Conservation (phyloP, 345 rosid species). For the Gossypium longicalyx region DNA sequence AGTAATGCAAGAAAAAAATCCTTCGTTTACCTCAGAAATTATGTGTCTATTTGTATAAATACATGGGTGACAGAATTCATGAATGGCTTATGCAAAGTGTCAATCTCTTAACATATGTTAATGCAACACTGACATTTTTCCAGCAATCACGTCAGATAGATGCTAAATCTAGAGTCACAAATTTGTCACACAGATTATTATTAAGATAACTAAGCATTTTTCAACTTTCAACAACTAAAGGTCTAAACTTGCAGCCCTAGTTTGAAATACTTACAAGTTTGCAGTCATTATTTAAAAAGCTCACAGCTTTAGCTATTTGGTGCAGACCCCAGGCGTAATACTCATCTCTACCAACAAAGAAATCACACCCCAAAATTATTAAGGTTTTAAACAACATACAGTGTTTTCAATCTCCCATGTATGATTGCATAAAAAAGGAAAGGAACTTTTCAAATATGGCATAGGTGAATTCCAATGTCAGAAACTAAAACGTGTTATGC, state of each 20-base stretch:
- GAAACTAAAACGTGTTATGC: not conserved
- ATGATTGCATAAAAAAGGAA: not conserved
- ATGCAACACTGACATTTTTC: not conserved
- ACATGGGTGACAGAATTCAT: not conserved
- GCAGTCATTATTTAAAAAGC: conserved; percentile 97
- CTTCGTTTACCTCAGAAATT: not conserved
- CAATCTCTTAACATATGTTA: not conserved
- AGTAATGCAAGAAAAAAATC: not conserved
- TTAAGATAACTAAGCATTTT: not conserved
- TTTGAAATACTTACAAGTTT: conserved; percentile 66
- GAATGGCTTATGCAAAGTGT: not conserved
- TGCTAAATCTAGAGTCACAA: not conserved
- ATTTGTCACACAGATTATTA: not conserved
- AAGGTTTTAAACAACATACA: not conserved
- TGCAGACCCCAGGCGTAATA: conserved; percentile 92
- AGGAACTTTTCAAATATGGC: not conserved
- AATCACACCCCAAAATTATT: not conserved
- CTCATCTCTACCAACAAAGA: conserved; percentile 68
- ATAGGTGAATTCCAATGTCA: not conserved
- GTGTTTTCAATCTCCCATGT: not conserved
- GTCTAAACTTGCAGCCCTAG: not conserved
- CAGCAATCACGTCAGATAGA: not conserved
- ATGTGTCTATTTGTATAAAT: not conserved
- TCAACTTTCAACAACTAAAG: not conserved
- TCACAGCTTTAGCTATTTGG: conserved; percentile 95